Base-by-base conservation (phyloP, 1,139 yeast genomes). In the Nadsonia commutata region DNA sequence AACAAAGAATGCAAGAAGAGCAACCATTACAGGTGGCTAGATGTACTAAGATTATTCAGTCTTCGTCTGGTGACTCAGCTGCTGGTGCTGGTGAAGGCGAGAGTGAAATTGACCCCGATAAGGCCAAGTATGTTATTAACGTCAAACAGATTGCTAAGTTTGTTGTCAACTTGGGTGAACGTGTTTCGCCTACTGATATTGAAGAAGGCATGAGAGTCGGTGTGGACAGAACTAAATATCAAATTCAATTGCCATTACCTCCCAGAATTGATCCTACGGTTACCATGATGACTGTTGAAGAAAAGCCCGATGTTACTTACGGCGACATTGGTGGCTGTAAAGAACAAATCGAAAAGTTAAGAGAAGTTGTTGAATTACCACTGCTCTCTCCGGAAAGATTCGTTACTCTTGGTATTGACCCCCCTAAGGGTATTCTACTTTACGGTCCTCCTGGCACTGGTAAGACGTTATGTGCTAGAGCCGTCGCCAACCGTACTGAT, bases 151-250 rank as follows among this genome's bases (percentile, higher is more conserved):
- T 90, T 56, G 99, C 99, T 52, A 90, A 90, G 65, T 90, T 90
- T 61, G 96, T 90, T 45, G 98, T 90, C 43, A 94, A 93, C 6
- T 71, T 90, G 49, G 99, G 97, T 40, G 97, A 93, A 60, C 74
- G 95, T 51, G 96, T 93, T 16, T 82, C 95, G 23, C 98, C 98
- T 33, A 90, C 98, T 1, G 99, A 90, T 72, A 88, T 90, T 48
- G 98, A 90, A 65, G 98, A 93, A 65, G 98, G 98, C 41, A 93
- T 90, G 98, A 76, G 98, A 61, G 97, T 90, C 40, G 99, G 98
- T 57, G 98, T 90, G 48, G 98, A 90, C 63, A 78, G 98, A 64
- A 86, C 84, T 58, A 90, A 90, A 64, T 90, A 93, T 65, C 95
- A 88, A 63, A 90, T 90, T 59, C 95, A 86, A 70, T 72, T 90